Evolutionary conservation across 2,329 filamentous ascomycete species (phyloP).

Genomic region (Nothopassalora personata): DNA sequence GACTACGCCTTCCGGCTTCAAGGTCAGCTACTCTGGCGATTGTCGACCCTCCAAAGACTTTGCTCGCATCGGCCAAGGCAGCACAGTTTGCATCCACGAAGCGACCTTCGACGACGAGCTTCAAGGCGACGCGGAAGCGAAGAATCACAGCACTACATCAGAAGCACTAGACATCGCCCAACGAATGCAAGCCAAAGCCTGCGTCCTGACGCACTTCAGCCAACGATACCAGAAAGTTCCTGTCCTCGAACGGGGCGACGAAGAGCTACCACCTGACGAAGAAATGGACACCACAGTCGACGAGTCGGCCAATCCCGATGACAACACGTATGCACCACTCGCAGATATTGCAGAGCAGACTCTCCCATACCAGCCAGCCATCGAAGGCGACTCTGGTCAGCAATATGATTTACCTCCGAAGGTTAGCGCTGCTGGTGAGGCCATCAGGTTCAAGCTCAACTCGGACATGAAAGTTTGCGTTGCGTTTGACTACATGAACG

Average conservation of each 20-base stretch:
- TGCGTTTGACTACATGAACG: constrained; percentile 74
- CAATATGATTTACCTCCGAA: constrained; percentile 20
- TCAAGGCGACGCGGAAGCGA: constrained; percentile 68
- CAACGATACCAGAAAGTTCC: constrained; percentile 83
- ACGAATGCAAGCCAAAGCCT: constrained; percentile 71
- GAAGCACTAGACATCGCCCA: constrained; percentile 77
- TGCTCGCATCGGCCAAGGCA: constrained; percentile 62
- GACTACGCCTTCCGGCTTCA: constrained; percentile 73
- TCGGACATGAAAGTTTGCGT: constrained; percentile 61
- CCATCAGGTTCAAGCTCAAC: constrained; percentile 35
- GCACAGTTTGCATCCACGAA: constrained; percentile 87
- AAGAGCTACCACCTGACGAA: constrained; percentile 22
- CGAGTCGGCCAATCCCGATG: constrained; percentile 13
- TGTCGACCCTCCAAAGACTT: constrained; percentile 74
- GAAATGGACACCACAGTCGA: constrained; percentile 14
- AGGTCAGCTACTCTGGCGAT: constrained; percentile 89
- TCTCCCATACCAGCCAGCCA: constrained; percentile 17
- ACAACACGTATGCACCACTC: constrained; percentile 24
- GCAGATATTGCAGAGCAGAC: constrained; percentile 22
- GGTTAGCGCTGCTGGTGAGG: constrained; percentile 6
- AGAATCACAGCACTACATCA: constrained; percentile 83
- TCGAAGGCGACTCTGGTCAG: constrained; percentile 11
- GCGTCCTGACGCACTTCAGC: constrained; percentile 89
- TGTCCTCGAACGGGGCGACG: constrained; percentile 41
- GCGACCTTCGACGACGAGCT: constrained; percentile 92